A percentile compares a stretch with the other conserved stretches of the same genome.
These are phyloP conservation scores for Yarrowia galli DNA, from an alignment of 1,139 yeast genomes.

Conservation along the genomic window DNA sequence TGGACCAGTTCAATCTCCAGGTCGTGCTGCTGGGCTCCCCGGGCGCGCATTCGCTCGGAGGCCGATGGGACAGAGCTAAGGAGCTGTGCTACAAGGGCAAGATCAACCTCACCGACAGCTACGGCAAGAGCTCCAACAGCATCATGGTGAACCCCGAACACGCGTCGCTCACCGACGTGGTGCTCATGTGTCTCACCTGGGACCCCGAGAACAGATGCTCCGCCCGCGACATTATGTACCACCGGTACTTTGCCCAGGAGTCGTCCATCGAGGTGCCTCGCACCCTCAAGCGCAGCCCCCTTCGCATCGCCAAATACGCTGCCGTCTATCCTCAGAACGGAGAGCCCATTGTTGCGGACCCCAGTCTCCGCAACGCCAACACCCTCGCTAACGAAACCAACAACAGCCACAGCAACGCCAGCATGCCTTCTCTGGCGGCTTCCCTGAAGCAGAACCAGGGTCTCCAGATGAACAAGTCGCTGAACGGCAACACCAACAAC, in stretches of 20 bases:
- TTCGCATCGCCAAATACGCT: constrained; percentile 27
- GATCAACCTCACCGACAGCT: background rate
- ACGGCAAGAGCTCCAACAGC: background rate
- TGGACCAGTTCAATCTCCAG: constrained; percentile 77
- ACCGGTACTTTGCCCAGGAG: constrained; percentile 59
- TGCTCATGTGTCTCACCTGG: constrained; percentile 50
- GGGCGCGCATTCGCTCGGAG: constrained; percentile 41
- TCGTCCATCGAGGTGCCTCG: constrained; percentile 21
- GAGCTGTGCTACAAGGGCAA: constrained; percentile 24
- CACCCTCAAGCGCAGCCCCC: constrained; percentile 38
- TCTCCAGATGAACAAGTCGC: constrained; percentile 12
- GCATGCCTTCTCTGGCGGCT: constrained; percentile 6
- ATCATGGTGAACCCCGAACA: constrained; percentile 29
- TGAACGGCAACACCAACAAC: background rate
- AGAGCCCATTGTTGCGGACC: background rate
- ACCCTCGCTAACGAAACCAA: constrained; percentile 2
- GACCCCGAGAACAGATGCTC: constrained; percentile 70
- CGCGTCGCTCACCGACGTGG: constrained; percentile 40
- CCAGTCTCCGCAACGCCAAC: constrained; percentile 4
- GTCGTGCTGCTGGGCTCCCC: constrained; percentile 66
- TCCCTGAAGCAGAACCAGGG: constrained; percentile 22
- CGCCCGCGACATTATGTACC: constrained; percentile 70
- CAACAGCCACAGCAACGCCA: constrained; percentile 1
- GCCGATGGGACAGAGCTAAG: background rate
- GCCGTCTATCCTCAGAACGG: background rate